phyloP scores from a whole-genome alignment of 139 green algal genomes.

The Chlorella vulgaris region DNA sequence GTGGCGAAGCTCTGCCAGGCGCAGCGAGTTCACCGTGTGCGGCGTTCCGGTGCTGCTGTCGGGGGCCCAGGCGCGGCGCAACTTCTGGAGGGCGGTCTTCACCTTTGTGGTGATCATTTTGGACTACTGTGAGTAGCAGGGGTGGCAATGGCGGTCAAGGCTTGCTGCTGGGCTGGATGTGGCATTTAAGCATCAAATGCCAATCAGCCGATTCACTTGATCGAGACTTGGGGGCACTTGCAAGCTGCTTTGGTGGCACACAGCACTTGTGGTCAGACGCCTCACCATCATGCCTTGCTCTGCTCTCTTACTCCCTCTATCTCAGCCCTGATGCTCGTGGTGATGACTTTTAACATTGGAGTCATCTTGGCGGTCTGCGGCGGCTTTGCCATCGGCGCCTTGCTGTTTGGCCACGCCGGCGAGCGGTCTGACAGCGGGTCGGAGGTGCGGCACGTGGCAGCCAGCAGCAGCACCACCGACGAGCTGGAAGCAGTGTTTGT shows the following conservation, averaged over 20 bases:
- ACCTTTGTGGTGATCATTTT: slow-evolving; percentile 46
- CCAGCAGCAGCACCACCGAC: background rate
- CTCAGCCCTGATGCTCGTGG: slow-evolving; percentile 54
- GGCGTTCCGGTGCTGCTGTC: background rate
- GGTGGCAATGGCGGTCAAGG: too few species aligned
- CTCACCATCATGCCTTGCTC: too few species aligned
- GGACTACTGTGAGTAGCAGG: slow-evolving; percentile 27
- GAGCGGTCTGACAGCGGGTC: background rate
- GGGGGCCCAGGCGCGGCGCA: slow-evolving; percentile 7
- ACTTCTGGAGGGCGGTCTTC: slow-evolving; percentile 37
- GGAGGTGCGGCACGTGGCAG: background rate
- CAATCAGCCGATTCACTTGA: too few species aligned
- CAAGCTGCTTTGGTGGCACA: too few species aligned
- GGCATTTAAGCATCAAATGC: too few species aligned
- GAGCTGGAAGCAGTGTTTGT: slow-evolving; percentile 24
- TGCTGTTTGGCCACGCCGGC: slow-evolving; percentile 53
- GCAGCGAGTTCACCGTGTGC: background rate
- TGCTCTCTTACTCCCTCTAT: background rate
- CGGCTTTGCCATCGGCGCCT: slow-evolving; percentile 50
- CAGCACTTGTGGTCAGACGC: too few species aligned
- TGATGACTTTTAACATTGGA: slow-evolving; percentile 62
- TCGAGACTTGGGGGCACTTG: too few species aligned
- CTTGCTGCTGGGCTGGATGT: too few species aligned
- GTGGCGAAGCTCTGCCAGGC: slow-evolving; percentile 4
- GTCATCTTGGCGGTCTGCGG: slow-evolving; percentile 52